Percentiles rank a stretch among this genome's conserved stretches.
Evolutionary conservation across 2,329 filamentous ascomycete species (phyloP).

Genomic region (Colletotrichum sp.): DNA sequence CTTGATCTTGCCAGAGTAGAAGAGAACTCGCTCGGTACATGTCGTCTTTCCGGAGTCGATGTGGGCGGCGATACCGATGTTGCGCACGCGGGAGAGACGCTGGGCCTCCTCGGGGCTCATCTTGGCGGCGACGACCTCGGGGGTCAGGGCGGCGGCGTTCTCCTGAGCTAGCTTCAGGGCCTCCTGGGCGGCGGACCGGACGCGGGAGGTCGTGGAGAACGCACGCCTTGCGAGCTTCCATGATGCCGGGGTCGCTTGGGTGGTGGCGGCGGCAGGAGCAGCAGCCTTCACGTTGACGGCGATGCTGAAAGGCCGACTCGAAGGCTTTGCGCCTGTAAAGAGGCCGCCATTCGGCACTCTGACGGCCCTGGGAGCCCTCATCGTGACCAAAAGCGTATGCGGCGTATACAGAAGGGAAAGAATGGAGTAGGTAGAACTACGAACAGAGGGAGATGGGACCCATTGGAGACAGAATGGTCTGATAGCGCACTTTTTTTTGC

Average conservation of each 20-base stretch:
- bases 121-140: conserved; percentile 74
- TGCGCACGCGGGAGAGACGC: conserved; percentile 82
- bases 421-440: conserved; percentile 5
- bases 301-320: conserved; percentile 30
- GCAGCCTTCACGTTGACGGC: conserved; percentile 26
- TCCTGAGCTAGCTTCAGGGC: conserved; percentile 60
- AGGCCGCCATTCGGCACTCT: conserved; percentile 48
- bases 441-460: conserved; percentile 10
- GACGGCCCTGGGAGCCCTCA: conserved; percentile 43
- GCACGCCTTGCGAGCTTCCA: conserved; percentile 27
- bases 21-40: conserved; percentile 93
- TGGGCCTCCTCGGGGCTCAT: conserved; percentile 80
- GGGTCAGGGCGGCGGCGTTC: conserved; percentile 55
- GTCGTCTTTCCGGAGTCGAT: conserved; percentile 99
- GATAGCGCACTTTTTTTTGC: conserved; percentile 22
- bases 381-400: conserved; percentile 29
- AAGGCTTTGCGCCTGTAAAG: conserved; percentile 32
- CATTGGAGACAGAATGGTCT: conserved; percentile 17
- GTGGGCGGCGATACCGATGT: conserved; percentile 98
- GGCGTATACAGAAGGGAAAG: neutral
- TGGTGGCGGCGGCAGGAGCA: neutral
- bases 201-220: conserved; percentile 37
- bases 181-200: conserved; percentile 40
- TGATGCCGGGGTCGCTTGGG: neutral
- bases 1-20: conserved; percentile 97